phyloP scores from a whole-genome alignment of 176 grass and related monocot species.

The Aegilops bicornis region DNA sequence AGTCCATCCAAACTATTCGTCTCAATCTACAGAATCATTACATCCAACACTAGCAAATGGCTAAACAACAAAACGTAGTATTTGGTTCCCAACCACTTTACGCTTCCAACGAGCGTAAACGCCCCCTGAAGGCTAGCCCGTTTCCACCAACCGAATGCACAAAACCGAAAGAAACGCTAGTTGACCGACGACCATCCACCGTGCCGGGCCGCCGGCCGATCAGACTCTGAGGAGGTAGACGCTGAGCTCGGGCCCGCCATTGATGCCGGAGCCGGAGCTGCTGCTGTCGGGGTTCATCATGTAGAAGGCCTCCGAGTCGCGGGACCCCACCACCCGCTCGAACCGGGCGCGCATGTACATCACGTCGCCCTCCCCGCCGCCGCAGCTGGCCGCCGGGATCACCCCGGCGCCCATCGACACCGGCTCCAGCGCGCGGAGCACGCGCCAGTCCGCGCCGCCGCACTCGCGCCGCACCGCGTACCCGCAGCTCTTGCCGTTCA shows the following conservation, averaged over 20 bases:
- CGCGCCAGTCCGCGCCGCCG: conserved; percentile 61
- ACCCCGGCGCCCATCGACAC: conserved; percentile 89
- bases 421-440: conserved; percentile 75
- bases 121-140: not conserved
- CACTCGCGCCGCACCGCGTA: conserved; percentile 82
- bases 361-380: conserved; percentile 64
- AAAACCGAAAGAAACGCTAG: not conserved
- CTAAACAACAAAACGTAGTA: not conserved
- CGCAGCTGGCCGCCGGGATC: conserved; percentile 59
- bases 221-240: conserved; percentile 91
- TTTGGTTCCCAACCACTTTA: conserved; percentile 7
- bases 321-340: conserved; percentile 86
- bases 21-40: not conserved
- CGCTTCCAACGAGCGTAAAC: conserved; percentile 33
- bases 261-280: conserved; percentile 16
- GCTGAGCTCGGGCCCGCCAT: conserved; percentile 79
- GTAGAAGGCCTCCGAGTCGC: conserved; percentile 94
- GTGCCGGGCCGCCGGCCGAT: conserved; percentile 1
- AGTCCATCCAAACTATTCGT: conserved; percentile 5
- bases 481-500: conserved; percentile 83
- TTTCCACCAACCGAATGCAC: not conserved
- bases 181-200: not conserved
- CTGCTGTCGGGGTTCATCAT: conserved; percentile 91
- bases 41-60: conserved; percentile 12
- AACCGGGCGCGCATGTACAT: conserved; percentile 97